Evolutionary conservation across 345 rosid genomes (phyloP).

Genomic region (Punica granatum): DNA sequence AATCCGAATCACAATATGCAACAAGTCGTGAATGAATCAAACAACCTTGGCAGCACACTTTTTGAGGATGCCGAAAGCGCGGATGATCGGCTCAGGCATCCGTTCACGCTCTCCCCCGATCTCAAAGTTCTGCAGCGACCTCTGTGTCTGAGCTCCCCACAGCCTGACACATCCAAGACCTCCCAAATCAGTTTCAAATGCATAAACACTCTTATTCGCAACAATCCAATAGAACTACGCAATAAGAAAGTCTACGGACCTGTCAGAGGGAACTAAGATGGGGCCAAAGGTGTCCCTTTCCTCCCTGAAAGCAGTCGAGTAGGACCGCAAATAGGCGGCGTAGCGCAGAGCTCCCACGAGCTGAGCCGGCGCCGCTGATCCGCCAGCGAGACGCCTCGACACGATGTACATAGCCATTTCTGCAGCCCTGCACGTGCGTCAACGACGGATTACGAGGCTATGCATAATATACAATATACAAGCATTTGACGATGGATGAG

Average conservation of each 20-base stretch:
- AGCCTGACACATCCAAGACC: conserved; percentile 28
- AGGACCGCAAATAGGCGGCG: conserved; percentile 42
- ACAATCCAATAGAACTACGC: background rate
- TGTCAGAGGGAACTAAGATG: conserved; percentile 76
- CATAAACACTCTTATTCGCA: background rate
- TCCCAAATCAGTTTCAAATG: background rate
- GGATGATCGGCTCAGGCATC: conserved; percentile 92
- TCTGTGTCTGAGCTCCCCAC: conserved; percentile 98
- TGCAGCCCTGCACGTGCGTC: conserved; percentile 2
- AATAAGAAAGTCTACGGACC: conserved; percentile 26
- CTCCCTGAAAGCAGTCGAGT: conserved; percentile 66
- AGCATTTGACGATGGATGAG: too few species aligned
- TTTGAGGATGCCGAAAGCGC: conserved; percentile 88
- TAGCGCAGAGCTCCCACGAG: conserved; percentile 31
- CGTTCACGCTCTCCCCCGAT: conserved; percentile 90
- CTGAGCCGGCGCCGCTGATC: conserved; percentile 27
- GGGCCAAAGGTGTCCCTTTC: conserved; percentile 93
- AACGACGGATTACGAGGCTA: background rate
- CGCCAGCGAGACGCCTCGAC: conserved; percentile 52
- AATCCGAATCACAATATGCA: background rate
- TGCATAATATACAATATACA: too few species aligned
- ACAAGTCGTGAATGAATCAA: background rate
- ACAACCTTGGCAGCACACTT: conserved; percentile 94
- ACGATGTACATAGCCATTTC: conserved; percentile 48
- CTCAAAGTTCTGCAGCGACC: conserved; percentile 89